These are phyloP conservation scores for Lodderomyces parapsilosis DNA, from an alignment of 1,139 yeast genomes.

Conservation along the genomic window DNA sequence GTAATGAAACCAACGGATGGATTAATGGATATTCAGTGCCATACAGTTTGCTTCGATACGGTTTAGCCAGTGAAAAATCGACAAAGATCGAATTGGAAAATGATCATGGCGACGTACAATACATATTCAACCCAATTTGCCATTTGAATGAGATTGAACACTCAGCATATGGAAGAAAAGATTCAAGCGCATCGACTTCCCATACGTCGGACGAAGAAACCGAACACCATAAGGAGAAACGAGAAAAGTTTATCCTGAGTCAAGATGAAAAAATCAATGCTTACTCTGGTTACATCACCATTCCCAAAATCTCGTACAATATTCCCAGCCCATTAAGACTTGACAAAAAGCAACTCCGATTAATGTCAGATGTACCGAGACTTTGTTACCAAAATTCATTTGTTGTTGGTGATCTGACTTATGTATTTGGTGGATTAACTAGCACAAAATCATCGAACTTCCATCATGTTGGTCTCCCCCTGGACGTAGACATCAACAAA, in stretches of 20 bases:
- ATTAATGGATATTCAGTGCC: slow-evolving; percentile 31
- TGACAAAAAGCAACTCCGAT: slow-evolving; percentile 11
- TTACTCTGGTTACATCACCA: slow-evolving; percentile 31
- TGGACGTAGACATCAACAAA: slow-evolving; percentile 25
- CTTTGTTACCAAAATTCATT: slow-evolving; percentile 36
- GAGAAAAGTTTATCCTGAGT: neutral
- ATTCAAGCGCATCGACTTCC: slow-evolving; percentile 9
- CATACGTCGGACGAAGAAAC: neutral
- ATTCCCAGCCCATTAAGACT: slow-evolving; percentile 18
- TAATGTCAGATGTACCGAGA: slow-evolving; percentile 22
- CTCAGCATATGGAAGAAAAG: slow-evolving; percentile 11
- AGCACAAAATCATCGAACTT: slow-evolving; percentile 21
- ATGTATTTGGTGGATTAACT: slow-evolving; percentile 40
- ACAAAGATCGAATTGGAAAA: slow-evolving; percentile 18
- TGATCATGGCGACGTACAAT: slow-evolving; percentile 19
- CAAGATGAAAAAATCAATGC: slow-evolving; percentile 19
- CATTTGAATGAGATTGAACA: slow-evolving; percentile 26
- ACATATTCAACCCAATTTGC: slow-evolving; percentile 26
- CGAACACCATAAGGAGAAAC: neutral
- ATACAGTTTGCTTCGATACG: slow-evolving; percentile 26
- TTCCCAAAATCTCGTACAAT: slow-evolving; percentile 30
- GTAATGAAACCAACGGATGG: slow-evolving; percentile 21
- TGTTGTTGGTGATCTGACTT: slow-evolving; percentile 32
- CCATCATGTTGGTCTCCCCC: slow-evolving; percentile 36
- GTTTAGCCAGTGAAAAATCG: slow-evolving; percentile 14